Conservation (phyloP, 169 alveolate genomes). For the Babesia bovis region DNA sequence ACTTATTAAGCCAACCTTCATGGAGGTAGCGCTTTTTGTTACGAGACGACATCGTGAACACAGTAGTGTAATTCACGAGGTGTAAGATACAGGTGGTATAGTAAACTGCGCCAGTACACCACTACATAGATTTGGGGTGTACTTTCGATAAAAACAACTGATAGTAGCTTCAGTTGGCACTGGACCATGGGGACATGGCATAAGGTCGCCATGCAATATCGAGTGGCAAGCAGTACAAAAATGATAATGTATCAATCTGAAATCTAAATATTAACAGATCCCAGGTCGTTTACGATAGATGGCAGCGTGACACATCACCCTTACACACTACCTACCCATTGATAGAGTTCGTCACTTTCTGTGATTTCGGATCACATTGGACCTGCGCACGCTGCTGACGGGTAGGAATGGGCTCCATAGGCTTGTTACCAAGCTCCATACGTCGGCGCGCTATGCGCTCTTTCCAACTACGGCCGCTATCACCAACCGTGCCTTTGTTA, state of each 20-base stretch:
- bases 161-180: background rate
- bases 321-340: background rate
- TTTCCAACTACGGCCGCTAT: conserved; percentile 16
- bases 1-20: conserved; percentile 85
- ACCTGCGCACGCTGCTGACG: conserved; percentile 3
- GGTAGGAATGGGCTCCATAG: background rate
- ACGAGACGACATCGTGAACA: conserved; percentile 49
- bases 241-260: too few species aligned
- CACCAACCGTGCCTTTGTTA: background rate
- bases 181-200: background rate
- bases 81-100: background rate
- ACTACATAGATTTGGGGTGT: background rate
- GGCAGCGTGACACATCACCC: too few species aligned
- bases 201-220: background rate
- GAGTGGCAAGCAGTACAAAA: too few species aligned
- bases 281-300: too few species aligned
- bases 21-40: conserved; percentile 70
- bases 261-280: too few species aligned
- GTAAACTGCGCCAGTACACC: background rate
- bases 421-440: background rate
- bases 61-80: background rate
- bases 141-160: too few species aligned
- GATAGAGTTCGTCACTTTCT: too few species aligned
- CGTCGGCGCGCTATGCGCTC: background rate
- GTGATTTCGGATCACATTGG: too few species aligned